Evolutionary conservation across 768 basidiomycete species (phyloP).

Genomic region (Tricholoma flavovirens): DNA sequence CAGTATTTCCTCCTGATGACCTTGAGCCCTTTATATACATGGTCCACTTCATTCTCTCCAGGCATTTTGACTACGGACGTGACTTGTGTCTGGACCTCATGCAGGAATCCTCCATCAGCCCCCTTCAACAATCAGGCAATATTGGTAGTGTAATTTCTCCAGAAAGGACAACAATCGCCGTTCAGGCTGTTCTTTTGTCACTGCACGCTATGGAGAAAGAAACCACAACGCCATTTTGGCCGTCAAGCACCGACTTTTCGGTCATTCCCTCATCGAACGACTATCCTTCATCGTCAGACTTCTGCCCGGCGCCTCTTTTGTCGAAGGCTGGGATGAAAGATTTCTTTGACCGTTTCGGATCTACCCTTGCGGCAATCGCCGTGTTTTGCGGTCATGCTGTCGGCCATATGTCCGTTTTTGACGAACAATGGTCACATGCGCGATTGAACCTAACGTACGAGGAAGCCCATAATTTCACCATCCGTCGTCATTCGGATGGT

Average conservation of each 20-base stretch:
- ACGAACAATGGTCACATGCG: conserved; percentile 73
- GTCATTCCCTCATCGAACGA: conserved; percentile 49
- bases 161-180: conserved; percentile 68
- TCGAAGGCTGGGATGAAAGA: conserved; percentile 65
- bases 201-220: conserved; percentile 71
- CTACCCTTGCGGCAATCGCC: conserved; percentile 52
- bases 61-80: conserved; percentile 79
- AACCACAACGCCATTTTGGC: conserved; percentile 67
- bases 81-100: conserved; percentile 79
- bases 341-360: conserved; percentile 62
- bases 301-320: conserved; percentile 48
- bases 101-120: conserved; percentile 54
- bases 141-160: conserved; percentile 47
- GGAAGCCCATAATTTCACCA: conserved; percentile 61
- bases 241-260: conserved; percentile 65
- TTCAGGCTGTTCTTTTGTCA: conserved; percentile 74
- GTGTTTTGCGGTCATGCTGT: conserved; percentile 55
- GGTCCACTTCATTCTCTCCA: conserved; percentile 75
- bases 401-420: conserved; percentile 76
- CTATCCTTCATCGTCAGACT: conserved; percentile 65
- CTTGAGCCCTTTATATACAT: conserved; percentile 74
- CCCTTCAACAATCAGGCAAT: conserved; percentile 35
- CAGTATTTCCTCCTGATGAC: conserved; percentile 64
- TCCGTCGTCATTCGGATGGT: conserved; percentile 63
- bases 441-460: conserved; percentile 58